phyloP scores from a whole-genome alignment of 1,139 yeast species.

The Suhomyces panamericanus region DNA sequence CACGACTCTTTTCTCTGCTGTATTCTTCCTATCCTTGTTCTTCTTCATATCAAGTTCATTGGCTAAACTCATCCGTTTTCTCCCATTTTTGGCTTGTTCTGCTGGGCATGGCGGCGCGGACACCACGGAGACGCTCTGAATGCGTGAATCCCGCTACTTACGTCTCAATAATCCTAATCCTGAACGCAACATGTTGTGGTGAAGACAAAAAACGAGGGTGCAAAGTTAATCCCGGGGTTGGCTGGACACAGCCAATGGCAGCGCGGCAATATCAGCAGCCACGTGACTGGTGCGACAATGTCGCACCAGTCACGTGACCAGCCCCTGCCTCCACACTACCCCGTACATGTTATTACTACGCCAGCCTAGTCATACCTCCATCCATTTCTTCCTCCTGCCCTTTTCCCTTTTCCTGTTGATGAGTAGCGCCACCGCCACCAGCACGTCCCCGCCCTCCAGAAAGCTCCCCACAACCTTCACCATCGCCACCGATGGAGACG shows the following conservation, averaged over 20 bases:
- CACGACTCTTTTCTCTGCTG: no score
- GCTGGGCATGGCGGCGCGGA: neutral
- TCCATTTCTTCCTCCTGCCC: neutral
- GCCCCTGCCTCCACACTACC: slow-evolving; percentile 11
- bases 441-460: slow-evolving; percentile 5
- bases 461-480: slow-evolving; percentile 12
- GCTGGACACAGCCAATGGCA: slow-evolving; percentile 12
- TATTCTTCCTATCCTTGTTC: no score
- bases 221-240: slow-evolving; percentile 11
- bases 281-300: slow-evolving; percentile 4
- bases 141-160: slow-evolving; percentile 15
- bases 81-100: neutral
- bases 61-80: no score
- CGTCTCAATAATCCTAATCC: slow-evolving; percentile 21
- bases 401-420: slow-evolving; percentile 1
- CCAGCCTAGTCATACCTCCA: neutral
- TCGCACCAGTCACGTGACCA: neutral
- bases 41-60: no score
- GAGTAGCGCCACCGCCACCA: slow-evolving; percentile 5
- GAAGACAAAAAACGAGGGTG: neutral
- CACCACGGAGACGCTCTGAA: neutral
- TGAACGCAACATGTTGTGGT: slow-evolving; percentile 18
- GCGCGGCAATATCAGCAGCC: slow-evolving; percentile 9
- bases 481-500: slow-evolving; percentile 6
- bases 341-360: slow-evolving; percentile 3